Evolutionary conservation across 2,329 filamentous ascomycete species (phyloP), one percentile per base, ranked within the genome.

Genomic region (Xylariaceae sp.): DNA sequence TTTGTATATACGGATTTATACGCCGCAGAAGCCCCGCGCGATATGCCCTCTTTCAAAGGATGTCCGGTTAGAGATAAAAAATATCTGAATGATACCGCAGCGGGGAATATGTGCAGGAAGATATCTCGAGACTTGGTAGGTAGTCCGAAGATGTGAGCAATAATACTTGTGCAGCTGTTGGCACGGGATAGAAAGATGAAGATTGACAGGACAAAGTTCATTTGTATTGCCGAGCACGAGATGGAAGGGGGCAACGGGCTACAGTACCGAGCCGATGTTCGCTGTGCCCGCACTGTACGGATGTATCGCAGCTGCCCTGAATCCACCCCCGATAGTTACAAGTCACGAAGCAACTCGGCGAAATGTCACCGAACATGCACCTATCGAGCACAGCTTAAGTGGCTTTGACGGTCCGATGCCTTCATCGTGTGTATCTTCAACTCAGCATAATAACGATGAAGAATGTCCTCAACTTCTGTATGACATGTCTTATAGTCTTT

Each of bases 1-100:
- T 17, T 42, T 48, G 53, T 56, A 51, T 13, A 30, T 39, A 30
- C 4, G 18, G n/a, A 10, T 10, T 23, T 17, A n/a, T 44, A 23
- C 56, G 51, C 37, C 51, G 54, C 51, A 56, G 34, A 37, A 50
- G 39, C 54, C 59, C 55, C 48, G 57, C 57, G 54, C 30, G n/a
- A 10, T 44, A 57, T 48, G 37, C 56, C 3, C 30, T 44, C 44
- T 44, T 34, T 15, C 11, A 23, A 39, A 55, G 8, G 39, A n/a
- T 2, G 35, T 10, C 47, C 30, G 13, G 35, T 37, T 18, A 35
- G 8, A 39, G n/a, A 17, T 30, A 13, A n/a, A 23, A 42, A 39
- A 10, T 15, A 17, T 34, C 30, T 15, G 30, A 15, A 15, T 39
- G 52, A 37, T 30, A 5, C 47, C 18, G 34, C 17, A 35, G 23